Percentiles rank a stretch among this genome's conserved stretches.
Conservation (phyloP, 208 protist species). For the Acanthamoeba sp. region DNA sequence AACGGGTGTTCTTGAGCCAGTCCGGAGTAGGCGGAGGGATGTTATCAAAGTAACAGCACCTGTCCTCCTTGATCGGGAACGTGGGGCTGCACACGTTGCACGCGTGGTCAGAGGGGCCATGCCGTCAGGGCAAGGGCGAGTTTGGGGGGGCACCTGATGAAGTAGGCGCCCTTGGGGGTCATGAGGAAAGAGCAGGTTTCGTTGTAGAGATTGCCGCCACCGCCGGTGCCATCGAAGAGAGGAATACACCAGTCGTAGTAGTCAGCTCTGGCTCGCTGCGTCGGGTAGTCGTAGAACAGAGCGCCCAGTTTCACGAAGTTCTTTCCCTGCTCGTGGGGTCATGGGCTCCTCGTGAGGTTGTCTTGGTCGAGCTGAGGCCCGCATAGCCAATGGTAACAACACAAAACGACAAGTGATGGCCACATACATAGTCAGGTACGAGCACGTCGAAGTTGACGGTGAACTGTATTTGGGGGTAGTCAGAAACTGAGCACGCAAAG, state of each 20-base stretch:
- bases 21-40: neutral
- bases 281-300: neutral
- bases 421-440: neutral
- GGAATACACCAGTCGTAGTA: slow-evolving; percentile 14
- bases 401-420: no score
- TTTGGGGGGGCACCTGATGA: neutral
- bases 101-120: neutral
- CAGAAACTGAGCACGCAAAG: neutral
- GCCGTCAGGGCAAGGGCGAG: neutral
- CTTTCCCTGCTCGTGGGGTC: no score
- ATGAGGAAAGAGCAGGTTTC: slow-evolving; percentile 24
- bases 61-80: slow-evolving; percentile 4
- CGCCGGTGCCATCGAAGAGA: neutral
- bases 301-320: neutral
- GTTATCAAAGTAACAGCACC: neutral
- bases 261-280: neutral
- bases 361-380: no score
- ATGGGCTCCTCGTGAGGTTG: no score
- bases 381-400: no score
- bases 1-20: neutral
- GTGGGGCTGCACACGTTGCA: neutral
- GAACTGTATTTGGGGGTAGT: neutral
- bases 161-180: neutral
- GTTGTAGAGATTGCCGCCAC: neutral
- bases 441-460: neutral